Evolutionary conservation across 176 grass and related monocot genomes (phyloP).

Genomic region (Ananas comosus): DNA sequence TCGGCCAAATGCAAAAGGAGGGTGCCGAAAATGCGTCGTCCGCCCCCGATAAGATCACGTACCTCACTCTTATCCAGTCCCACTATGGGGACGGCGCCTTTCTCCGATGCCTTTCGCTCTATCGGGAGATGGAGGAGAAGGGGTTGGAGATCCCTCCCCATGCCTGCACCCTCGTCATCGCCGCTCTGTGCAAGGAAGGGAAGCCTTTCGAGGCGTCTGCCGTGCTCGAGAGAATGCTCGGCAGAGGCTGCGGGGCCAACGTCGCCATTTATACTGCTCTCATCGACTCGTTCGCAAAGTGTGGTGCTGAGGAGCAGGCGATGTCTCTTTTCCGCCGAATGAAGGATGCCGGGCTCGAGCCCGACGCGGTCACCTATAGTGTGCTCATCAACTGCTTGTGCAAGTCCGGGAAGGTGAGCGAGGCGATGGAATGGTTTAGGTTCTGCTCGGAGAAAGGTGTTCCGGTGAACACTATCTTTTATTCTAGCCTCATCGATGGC

Average conservation of each 20-base stretch:
- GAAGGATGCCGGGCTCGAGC: conserved; percentile 45
- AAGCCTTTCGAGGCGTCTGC: conserved; percentile 69
- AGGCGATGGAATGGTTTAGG: conserved; percentile 60
- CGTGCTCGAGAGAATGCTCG: conserved; percentile 67
- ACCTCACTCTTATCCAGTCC: conserved; percentile 68
- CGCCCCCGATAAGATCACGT: conserved; percentile 61
- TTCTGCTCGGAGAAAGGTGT: conserved; percentile 35
- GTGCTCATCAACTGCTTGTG: conserved; percentile 82
- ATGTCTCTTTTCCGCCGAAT: conserved; percentile 68
- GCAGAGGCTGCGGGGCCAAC: conserved; percentile 45
- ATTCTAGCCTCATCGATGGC: conserved; percentile 64
- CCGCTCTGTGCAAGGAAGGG: conserved; percentile 42
- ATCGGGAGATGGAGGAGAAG: conserved; percentile 75
- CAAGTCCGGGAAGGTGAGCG: conserved; percentile 52
- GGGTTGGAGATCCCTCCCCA: conserved; percentile 65
- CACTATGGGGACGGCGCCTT: conserved; percentile 47
- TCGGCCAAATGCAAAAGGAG: conserved; percentile 30
- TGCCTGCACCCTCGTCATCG: conserved; percentile 63
- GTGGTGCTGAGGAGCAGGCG: conserved; percentile 42
- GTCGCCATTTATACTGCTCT: conserved; percentile 56
- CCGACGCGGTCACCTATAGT: conserved; percentile 52
- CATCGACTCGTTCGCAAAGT: conserved; percentile 52
- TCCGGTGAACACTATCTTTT: conserved; percentile 55
- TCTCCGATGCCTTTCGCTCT: conserved; percentile 39
- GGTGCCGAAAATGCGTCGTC: conserved; percentile 18